A percentile compares a stretch with the other conserved stretches of the same genome.
Conservation (phyloP, 2,329 filamentous ascomycete species). For the Paraphoma chrysanthemicola region DNA sequence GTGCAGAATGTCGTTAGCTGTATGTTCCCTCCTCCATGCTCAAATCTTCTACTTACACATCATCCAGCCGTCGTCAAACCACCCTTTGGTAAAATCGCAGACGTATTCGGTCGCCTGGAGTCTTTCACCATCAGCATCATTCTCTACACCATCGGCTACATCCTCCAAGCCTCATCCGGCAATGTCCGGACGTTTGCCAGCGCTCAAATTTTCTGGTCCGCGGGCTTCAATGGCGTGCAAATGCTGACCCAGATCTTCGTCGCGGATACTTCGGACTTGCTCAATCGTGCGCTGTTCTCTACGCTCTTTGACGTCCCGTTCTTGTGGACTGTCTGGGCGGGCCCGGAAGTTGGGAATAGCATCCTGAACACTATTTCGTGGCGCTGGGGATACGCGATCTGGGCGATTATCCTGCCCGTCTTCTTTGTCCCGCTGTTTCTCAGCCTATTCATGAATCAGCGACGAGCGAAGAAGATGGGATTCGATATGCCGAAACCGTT, state of each 20-base stretch:
- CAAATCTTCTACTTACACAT: background rate
- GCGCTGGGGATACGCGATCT: conserved; percentile 70
- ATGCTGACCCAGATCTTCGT: conserved; percentile 71
- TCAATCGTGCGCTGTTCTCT: conserved; percentile 66
- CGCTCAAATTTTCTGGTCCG: conserved; percentile 68
- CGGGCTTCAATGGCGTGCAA: conserved; percentile 65
- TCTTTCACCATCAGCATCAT: conserved; percentile 62
- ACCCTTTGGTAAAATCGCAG: conserved; percentile 67
- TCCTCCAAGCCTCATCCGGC: conserved; percentile 63
- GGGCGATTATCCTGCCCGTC: conserved; percentile 65
- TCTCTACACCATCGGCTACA: conserved; percentile 64
- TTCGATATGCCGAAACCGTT: conserved; percentile 52
- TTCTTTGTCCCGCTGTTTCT: conserved; percentile 62
- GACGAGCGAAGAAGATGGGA: conserved; percentile 59
- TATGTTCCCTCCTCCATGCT: conserved; percentile 7
- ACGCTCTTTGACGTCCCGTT: conserved; percentile 67
- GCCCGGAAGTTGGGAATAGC: conserved; percentile 58
- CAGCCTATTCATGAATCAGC: conserved; percentile 60
- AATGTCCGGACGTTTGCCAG: conserved; percentile 61
- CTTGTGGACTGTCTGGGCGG: conserved; percentile 67
- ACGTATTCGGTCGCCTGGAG: conserved; percentile 68
- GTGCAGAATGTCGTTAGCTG: conserved; percentile 67
- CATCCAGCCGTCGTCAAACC: conserved; percentile 63
- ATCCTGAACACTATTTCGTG: conserved; percentile 59
- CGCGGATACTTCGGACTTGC: conserved; percentile 64